Conservation (phyloP, 1,139 yeast species). For the Fermentozyma sake region DNA sequence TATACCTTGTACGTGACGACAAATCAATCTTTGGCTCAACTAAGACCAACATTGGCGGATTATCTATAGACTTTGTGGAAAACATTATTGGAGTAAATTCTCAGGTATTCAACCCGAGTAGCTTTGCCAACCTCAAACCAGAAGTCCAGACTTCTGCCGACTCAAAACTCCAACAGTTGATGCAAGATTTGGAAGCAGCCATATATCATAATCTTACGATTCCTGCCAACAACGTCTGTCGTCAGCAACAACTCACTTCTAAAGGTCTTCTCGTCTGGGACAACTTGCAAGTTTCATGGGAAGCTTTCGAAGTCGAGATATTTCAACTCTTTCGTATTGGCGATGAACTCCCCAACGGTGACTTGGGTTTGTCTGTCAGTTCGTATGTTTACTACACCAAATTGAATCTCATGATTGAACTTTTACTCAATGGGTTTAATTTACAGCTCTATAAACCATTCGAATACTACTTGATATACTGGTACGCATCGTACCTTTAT, state of each 20-base stretch:
- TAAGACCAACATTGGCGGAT: slow-evolving; percentile 7
- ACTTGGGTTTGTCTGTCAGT: slow-evolving; percentile 50
- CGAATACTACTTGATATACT: slow-evolving; percentile 66
- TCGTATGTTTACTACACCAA: slow-evolving; percentile 68
- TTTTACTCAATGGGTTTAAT: slow-evolving; percentile 72
- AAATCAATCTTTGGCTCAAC: slow-evolving; percentile 41
- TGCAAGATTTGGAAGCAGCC: slow-evolving; percentile 41
- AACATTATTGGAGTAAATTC: slow-evolving; percentile 23
- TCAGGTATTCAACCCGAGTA: slow-evolving; percentile 6
- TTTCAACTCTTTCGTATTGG: slow-evolving; percentile 28
- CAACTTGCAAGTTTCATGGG: slow-evolving; percentile 67
- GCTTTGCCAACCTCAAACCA: slow-evolving; percentile 6
- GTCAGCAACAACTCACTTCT: slow-evolving; percentile 71
- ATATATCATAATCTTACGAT: slow-evolving; percentile 54
- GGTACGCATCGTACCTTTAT: slow-evolving; percentile 58
- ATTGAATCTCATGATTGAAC: slow-evolving; percentile 64
- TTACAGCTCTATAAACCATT: slow-evolving; percentile 68
- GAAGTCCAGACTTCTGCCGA: slow-evolving; percentile 5
- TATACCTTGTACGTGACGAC: slow-evolving; percentile 59
- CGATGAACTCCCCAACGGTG: slow-evolving; percentile 23
- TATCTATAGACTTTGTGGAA: slow-evolving; percentile 21
- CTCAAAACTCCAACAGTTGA: slow-evolving; percentile 10
- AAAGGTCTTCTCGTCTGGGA: slow-evolving; percentile 67
- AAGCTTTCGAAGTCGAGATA: slow-evolving; percentile 45
- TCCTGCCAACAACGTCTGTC: slow-evolving; percentile 69